Conservation (phyloP, 23 red algal species). For the Rhodosorus marinus region DNA sequence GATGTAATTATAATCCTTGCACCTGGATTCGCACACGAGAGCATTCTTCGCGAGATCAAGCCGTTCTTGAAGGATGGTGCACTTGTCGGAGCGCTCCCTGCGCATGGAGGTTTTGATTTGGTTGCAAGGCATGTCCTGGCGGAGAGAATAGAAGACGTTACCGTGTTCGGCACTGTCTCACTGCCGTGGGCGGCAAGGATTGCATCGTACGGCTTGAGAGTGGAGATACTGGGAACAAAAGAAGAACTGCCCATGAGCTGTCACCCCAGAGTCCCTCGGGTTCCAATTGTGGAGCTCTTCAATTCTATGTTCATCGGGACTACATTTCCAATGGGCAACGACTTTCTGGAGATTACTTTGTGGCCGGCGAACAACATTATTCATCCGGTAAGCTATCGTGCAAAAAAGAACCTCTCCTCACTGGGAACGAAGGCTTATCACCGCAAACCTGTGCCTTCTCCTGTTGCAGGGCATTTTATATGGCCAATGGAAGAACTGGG, state of each 20-base stretch:
- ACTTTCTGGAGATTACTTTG: constrained; percentile 21
- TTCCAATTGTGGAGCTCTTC: not conserved
- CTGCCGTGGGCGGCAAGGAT: constrained; percentile 20
- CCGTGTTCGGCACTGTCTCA: constrained; percentile 9
- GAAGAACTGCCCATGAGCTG: constrained; percentile 2
- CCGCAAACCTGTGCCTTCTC: constrained; percentile 30
- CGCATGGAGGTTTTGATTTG: constrained; percentile 32
- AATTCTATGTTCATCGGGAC: constrained; percentile 1
- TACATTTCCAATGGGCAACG: constrained; percentile 2
- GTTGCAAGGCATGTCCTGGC: constrained; percentile 12
- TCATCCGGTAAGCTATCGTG: no score
- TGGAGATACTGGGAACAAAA: constrained; percentile 28
- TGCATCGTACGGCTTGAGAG: constrained; percentile 7
- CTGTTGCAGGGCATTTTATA: constrained; percentile 26
- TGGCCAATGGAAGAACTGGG: constrained; percentile 5
- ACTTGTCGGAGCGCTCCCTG: constrained; percentile 7
- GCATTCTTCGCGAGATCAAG: no score
- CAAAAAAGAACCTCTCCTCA: no score
- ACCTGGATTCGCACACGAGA: no score
- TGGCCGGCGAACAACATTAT: no score
- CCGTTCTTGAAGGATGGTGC: no score
- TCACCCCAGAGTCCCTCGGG: not conserved
- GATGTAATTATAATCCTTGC: no score
- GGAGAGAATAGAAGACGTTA: not conserved
- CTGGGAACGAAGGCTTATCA: no score